These are phyloP conservation scores for Escovopsis sp. DNA, from an alignment of 2,329 filamentous ascomycete species.

Conservation along the genomic window DNA sequence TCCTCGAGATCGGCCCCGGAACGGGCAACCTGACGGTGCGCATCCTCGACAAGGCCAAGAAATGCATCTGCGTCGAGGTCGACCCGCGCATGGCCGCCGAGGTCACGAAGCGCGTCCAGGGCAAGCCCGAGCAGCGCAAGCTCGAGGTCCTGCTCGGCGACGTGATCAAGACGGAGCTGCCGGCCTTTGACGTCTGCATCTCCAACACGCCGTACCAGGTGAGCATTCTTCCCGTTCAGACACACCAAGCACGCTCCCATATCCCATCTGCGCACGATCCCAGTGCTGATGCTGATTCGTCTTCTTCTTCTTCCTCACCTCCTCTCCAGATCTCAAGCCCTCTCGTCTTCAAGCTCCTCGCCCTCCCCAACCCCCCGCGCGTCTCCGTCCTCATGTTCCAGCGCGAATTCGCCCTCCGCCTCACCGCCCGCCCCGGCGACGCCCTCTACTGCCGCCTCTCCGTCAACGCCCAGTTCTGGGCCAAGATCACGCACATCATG, in stretches of 20 bases:
- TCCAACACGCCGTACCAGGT: conserved; percentile 51
- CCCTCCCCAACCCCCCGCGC: conserved; percentile 66
- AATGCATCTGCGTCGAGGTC: conserved; percentile 72
- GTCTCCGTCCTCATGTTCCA: conserved; percentile 92
- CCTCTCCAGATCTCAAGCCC: conserved; percentile 63
- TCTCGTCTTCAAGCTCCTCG: conserved; percentile 78
- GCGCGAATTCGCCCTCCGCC: conserved; percentile 79
- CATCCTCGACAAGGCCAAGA: conserved; percentile 77
- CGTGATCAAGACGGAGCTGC: conserved; percentile 65
- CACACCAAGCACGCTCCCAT: not conserved
- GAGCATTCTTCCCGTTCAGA: not conserved
- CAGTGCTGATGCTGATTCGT: no score
- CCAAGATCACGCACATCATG: conserved; percentile 55
- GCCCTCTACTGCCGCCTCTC: conserved; percentile 79
- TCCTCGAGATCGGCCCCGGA: conserved; percentile 85
- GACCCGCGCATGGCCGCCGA: conserved; percentile 96
- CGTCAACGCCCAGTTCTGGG: conserved; percentile 88
- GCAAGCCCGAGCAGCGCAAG: conserved; percentile 68
- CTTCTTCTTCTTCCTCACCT: not conserved
- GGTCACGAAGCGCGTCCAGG: conserved; percentile 85
- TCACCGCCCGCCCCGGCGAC: conserved; percentile 80
- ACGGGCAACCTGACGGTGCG: conserved; percentile 80
- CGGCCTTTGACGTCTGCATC: conserved; percentile 71
- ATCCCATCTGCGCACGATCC: not conserved
- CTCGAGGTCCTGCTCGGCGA: conserved; percentile 84